These are phyloP conservation scores for Phaeosphaeriaceae sp. DNA, from an alignment of 2,329 filamentous ascomycete species.

Conservation along the genomic window DNA sequence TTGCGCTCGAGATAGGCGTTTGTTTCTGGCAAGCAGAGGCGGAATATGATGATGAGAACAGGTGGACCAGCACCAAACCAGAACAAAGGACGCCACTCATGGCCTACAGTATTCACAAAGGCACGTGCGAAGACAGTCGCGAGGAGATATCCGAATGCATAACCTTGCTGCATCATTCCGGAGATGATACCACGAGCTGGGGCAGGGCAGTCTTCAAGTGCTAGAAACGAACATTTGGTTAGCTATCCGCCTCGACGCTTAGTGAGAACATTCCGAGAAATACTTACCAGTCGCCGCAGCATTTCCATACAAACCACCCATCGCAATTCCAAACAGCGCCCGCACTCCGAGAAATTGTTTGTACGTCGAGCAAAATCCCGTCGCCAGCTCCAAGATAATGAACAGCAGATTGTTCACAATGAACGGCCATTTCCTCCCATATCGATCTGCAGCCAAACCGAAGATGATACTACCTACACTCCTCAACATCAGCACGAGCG, in stretches of 20 bases:
- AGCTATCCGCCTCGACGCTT: neutral
- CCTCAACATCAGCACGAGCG: constrained; percentile 61
- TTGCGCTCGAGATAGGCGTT: constrained; percentile 72
- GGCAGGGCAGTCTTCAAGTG: constrained; percentile 66
- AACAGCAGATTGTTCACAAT: constrained; percentile 67
- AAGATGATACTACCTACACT: constrained; percentile 65
- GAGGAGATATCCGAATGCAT: constrained; percentile 69
- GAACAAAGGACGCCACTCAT: constrained; percentile 84
- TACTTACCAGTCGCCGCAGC: constrained; percentile 60
- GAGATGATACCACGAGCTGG: constrained; percentile 66
- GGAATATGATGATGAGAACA: constrained; percentile 78
- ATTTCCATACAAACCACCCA: constrained; percentile 69
- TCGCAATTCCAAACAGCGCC: constrained; percentile 67
- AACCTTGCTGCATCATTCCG: constrained; percentile 68
- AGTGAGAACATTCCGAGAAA: neutral
- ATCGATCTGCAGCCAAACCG: constrained; percentile 60
- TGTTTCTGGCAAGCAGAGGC: constrained; percentile 80
- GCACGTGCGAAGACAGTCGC: constrained; percentile 63
- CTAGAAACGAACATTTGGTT: constrained; percentile 28
- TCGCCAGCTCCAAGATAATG: constrained; percentile 65
- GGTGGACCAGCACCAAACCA: constrained; percentile 89
- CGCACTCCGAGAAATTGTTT: constrained; percentile 64
- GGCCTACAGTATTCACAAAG: constrained; percentile 75
- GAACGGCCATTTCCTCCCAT: constrained; percentile 64
- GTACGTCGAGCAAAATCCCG: constrained; percentile 65